phyloP scores from a whole-genome alignment of 2,329 filamentous ascomycete species.

The Trematosphaeria pertusa region DNA sequence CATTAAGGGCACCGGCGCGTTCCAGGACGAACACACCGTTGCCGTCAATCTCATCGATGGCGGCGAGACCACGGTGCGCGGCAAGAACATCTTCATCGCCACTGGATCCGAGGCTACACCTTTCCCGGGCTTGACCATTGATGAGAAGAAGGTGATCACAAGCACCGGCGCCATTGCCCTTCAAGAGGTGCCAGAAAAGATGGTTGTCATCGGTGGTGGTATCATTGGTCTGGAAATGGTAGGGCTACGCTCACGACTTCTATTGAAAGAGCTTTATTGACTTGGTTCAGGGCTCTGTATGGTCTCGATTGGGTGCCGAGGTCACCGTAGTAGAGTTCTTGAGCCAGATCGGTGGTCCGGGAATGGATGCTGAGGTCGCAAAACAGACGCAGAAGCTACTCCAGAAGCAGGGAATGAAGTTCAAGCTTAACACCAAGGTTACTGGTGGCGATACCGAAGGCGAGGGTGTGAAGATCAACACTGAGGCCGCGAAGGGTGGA shows the following conservation, averaged over 20 bases:
- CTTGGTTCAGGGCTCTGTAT: constrained; percentile 74
- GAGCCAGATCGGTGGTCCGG: constrained; percentile 93
- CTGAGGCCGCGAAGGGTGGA: constrained; percentile 94
- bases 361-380: constrained; percentile 94
- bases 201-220: constrained; percentile 96
- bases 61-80: constrained; percentile 83
- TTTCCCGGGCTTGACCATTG: constrained; percentile 93
- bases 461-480: constrained; percentile 78
- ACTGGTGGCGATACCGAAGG: constrained; percentile 80
- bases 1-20: constrained; percentile 89
- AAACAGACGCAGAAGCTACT: constrained; percentile 93
- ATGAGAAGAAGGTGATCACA: constrained; percentile 96
- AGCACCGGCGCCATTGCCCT: constrained; percentile 94
- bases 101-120: constrained; percentile 95
- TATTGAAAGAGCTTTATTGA: constrained; percentile 29
- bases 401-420: constrained; percentile 95
- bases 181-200: constrained; percentile 89
- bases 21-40: constrained; percentile 88
- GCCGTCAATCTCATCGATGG: constrained; percentile 90
- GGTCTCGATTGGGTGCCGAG: constrained; percentile 91
- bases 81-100: constrained; percentile 98
- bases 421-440: constrained; percentile 98
- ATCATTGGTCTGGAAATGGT: constrained; percentile 99
- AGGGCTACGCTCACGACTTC: constrained; percentile 26
- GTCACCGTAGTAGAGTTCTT: constrained; percentile 98